Conservation (phyloP, 495 filamentous ascomycete species). For the Penicillium taxi region DNA sequence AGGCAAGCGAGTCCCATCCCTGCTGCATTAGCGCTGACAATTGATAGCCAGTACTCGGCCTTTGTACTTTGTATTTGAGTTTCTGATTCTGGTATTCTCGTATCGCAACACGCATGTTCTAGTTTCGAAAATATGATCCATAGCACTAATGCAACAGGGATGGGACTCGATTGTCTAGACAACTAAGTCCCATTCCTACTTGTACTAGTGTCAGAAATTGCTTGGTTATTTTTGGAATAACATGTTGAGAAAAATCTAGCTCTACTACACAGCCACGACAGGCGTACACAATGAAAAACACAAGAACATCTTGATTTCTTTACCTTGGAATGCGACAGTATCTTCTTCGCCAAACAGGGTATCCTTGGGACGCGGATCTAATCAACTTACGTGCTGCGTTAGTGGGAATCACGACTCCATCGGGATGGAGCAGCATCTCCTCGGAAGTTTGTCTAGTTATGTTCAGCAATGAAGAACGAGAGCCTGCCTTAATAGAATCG, state of each 20-base stretch:
- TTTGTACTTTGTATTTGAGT: too few relatives aligned
- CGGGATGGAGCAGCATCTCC: conserved; percentile 16
- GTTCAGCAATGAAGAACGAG: conserved; percentile 19
- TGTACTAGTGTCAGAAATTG: too few relatives aligned
- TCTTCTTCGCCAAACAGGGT: conserved; percentile 21
- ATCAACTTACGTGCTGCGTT: conserved; percentile 24
- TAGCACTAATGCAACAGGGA: too few relatives aligned
- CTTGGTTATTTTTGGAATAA: too few relatives aligned
- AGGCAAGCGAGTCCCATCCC: not conserved
- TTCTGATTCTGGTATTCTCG: too few relatives aligned
- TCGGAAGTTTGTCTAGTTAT: conserved; percentile 13
- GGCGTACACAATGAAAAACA: conserved; percentile 21
- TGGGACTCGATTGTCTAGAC: conserved; percentile 1
- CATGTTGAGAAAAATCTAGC: conserved; percentile 16
- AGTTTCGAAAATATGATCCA: too few relatives aligned
- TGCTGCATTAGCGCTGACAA: too few relatives aligned
- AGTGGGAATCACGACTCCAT: conserved; percentile 20
- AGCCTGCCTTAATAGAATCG: conserved; percentile 16
- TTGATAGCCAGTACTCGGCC: too few relatives aligned
- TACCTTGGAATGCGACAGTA: conserved; percentile 22
- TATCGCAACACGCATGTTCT: too few relatives aligned
- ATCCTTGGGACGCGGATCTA: conserved; percentile 25
- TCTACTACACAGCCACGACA: conserved; percentile 27
- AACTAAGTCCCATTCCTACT: conserved; percentile 1
- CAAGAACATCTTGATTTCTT: conserved; percentile 15